These are phyloP conservation scores for Pythium apleroticum DNA, from an alignment of 352 stramenopile species.

Conservation along the genomic window DNA sequence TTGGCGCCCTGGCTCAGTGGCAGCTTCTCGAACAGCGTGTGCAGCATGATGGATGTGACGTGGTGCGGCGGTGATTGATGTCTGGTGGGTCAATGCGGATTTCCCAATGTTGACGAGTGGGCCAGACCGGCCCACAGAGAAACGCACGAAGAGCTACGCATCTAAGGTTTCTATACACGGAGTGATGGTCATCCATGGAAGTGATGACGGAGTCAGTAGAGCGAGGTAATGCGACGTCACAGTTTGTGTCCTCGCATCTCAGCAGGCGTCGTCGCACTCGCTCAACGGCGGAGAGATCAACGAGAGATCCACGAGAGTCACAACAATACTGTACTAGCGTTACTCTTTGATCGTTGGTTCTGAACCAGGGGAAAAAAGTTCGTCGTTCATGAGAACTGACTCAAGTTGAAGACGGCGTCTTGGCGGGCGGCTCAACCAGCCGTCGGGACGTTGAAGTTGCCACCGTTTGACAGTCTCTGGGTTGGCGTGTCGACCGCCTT, in stretches of 20 bases:
- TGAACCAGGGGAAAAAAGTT: too few species aligned
- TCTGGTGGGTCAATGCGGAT: neutral
- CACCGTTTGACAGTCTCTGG: slow-evolving; percentile 1
- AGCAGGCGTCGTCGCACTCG: neutral
- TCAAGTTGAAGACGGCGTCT: neutral
- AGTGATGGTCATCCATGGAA: neutral
- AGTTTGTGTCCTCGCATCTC: neutral
- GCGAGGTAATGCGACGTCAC: slow-evolving; percentile 1
- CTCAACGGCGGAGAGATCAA: too few species aligned
- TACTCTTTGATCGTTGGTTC: too few species aligned
- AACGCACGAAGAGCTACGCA: slow-evolving; percentile 1
- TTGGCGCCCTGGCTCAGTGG: slow-evolving; percentile 69
- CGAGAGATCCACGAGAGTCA: too few species aligned
- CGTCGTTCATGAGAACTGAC: too few species aligned
- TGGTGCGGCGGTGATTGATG: slow-evolving; percentile 2
- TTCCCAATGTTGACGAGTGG: neutral
- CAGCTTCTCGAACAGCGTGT: slow-evolving; percentile 64
- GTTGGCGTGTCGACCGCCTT: neutral
- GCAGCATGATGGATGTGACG: slow-evolving; percentile 39
- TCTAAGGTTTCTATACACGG: neutral
- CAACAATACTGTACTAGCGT: too few species aligned
- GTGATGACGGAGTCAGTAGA: slow-evolving; percentile 1
- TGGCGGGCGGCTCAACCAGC: neutral
- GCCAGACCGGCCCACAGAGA: slow-evolving; percentile 1
- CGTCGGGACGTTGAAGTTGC: slow-evolving; percentile 4